Base-by-base conservation (phyloP, 371 early-diverging fungal genomes). In the Mucor sp. region DNA sequence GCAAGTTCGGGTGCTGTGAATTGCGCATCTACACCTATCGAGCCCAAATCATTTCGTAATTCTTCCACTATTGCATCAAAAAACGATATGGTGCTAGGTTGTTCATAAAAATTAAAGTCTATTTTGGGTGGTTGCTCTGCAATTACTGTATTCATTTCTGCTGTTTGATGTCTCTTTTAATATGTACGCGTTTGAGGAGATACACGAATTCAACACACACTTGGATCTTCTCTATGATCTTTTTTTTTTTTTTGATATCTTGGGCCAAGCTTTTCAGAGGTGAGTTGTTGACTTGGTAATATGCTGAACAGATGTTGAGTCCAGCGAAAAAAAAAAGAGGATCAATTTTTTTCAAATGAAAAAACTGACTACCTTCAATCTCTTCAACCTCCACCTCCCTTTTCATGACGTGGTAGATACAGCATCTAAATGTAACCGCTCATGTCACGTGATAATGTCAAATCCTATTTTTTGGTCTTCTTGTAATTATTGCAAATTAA, bases 1-100 rank as follows among this genome's bases (percentile, higher is more conserved):
- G 90, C 84, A 12, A 91, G 71, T 12, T 87, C 89, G 43, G 87
- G 82, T 59, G 87, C 85, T 43, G 76, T 83, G 70, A 84, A 66
- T 17, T 79, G 67, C 39, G 72, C 65, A 67, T 78, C 74, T 37
- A 74, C 75, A 35, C 81, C 84, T 12, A 78, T 68, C 1, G 78
- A 67, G 21, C 57, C 74, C 23, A 88, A 73, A 61, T 87, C 88
- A 41, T 69, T 68, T 33, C 78, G 70, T 56, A 90, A 68, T 37
- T 67, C 70, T 11, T 77, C 65, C 23, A 71, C 57, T 60, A 87
- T 80, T 32, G 78, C 74, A 60, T 88, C 85, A 77, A 87, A 89
- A 33, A 79, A 75, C 12, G 81, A 78, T 57, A 88, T 76, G 48
- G 78, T 84, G 64, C 79, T 82, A 35, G 84, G 81, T 28, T 84